These are phyloP conservation scores for Fusarium subtropicale DNA, from an alignment of 2,329 filamentous ascomycete genomes.

Conservation along the genomic window DNA sequence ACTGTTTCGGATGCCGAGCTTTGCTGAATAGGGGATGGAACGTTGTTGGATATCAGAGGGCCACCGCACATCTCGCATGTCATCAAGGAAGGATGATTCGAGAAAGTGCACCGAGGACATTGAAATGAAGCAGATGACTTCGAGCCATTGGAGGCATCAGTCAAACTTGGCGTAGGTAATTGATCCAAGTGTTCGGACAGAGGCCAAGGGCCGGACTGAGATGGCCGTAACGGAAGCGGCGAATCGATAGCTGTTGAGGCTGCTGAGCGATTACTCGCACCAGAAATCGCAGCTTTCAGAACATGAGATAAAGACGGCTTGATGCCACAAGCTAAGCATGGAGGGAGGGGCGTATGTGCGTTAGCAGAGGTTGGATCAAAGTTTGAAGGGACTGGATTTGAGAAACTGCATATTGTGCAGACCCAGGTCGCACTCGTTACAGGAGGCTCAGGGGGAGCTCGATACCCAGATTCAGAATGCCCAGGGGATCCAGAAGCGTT, in stretches of 20 bases:
- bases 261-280: slow-evolving; percentile 68
- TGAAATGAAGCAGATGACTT: slow-evolving; percentile 59
- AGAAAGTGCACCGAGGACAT: slow-evolving; percentile 92
- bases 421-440: slow-evolving; percentile 84
- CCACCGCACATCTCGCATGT: slow-evolving; percentile 93
- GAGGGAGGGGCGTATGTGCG: slow-evolving; percentile 81
- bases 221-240: slow-evolving; percentile 50
- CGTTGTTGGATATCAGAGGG: slow-evolving; percentile 70
- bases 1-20: slow-evolving; percentile 52
- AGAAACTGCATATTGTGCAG: slow-evolving; percentile 94
- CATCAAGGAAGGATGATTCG: slow-evolving; percentile 87
- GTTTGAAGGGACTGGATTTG: slow-evolving; percentile 91
- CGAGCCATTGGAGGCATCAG: slow-evolving; percentile 4
- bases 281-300: slow-evolving; percentile 86
- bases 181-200: slow-evolving; percentile 22
- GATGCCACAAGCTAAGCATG: slow-evolving; percentile 93
- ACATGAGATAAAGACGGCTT: slow-evolving; percentile 86
- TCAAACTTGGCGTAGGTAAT: slow-evolving; percentile 2
- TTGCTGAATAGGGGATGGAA: slow-evolving; percentile 51
- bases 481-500: slow-evolving; percentile 61
- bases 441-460: slow-evolving; percentile 55
- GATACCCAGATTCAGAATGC: slow-evolving; percentile 57
- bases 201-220: slow-evolving; percentile 23
- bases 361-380: slow-evolving; percentile 89
- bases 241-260: slow-evolving; percentile 32